These are phyloP conservation scores for Earliella scabrosa DNA, from an alignment of 1,284 basidiomycete genomes.

Conservation along the genomic window DNA sequence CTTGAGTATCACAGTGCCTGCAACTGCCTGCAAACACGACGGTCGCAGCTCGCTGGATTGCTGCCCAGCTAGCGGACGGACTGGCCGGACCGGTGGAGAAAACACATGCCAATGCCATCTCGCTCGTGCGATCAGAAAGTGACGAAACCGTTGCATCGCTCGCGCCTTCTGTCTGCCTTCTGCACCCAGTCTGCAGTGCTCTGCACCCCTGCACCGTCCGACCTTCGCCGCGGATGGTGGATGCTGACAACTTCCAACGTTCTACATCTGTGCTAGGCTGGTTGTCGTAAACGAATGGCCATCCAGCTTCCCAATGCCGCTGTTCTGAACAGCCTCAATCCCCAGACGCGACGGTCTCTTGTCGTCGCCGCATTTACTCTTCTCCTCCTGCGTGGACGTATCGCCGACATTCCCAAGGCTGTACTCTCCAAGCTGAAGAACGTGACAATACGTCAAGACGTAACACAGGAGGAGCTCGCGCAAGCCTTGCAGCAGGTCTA, in stretches of 20 bases:
- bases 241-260: background rate
- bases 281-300: conserved; percentile 5
- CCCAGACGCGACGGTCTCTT: conserved; percentile 18
- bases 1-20: background rate
- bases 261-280: background rate
- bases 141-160: conserved; percentile 8
- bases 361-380: conserved; percentile 23
- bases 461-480: conserved; percentile 49
- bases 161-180: too few species aligned
- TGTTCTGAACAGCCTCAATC: conserved; percentile 11
- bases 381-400: conserved; percentile 51
- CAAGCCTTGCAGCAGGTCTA: conserved; percentile 62
- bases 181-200: too few species aligned
- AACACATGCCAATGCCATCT: conserved; percentile 17
- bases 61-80: too few species aligned
- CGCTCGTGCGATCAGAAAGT: conserved; percentile 7
- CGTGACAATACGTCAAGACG: conserved; percentile 29
- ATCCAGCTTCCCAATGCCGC: conserved; percentile 14
- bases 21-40: too few species aligned
- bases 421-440: conserved; percentile 37
- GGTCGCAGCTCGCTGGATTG: too few species aligned
- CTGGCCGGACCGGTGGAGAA: too few species aligned
- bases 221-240: background rate
- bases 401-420: conserved; percentile 26
- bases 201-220: background rate